Evolutionary conservation across 139 green algal genomes (phyloP).

Genomic region (Picochlorum sp.): DNA sequence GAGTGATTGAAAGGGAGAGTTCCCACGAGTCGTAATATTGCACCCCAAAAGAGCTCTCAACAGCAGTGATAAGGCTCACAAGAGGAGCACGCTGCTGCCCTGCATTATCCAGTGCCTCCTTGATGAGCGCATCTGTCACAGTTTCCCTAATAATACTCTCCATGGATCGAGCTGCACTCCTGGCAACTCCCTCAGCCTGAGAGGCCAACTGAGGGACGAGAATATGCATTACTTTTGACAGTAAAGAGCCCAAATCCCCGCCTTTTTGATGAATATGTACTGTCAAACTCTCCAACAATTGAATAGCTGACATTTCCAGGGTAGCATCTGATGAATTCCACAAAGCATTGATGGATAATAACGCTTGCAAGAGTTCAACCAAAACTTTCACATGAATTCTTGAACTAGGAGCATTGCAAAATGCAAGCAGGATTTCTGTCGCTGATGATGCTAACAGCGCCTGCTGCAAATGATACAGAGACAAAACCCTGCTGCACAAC

Average conservation of each 20-base stretch:
- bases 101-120: conserved; percentile 3
- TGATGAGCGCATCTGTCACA: conserved; percentile 29
- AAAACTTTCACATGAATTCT: neutral
- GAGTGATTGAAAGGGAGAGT: conserved; percentile 48
- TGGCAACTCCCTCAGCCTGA: conserved; percentile 69
- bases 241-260: conserved; percentile 7
- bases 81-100: conserved; percentile 18
- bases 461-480: neutral
- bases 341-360: conserved; percentile 2
- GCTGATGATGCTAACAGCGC: neutral
- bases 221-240: conserved; percentile 52
- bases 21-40: conserved; percentile 65
- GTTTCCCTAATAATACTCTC: conserved; percentile 37
- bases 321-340: conserved; percentile 1
- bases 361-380: neutral
- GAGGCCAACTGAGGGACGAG: conserved; percentile 57
- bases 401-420: neutral
- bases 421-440: neutral
- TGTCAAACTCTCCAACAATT: neutral
- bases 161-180: conserved; percentile 41
- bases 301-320: conserved; percentile 1
- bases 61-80: conserved; percentile 42
- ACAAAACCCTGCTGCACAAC: neutral
- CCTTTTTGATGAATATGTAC: neutral
- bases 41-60: conserved; percentile 53